phyloP scores from a whole-genome alignment of 768 basidiomycete genomes.

The Boletellus sp. region DNA sequence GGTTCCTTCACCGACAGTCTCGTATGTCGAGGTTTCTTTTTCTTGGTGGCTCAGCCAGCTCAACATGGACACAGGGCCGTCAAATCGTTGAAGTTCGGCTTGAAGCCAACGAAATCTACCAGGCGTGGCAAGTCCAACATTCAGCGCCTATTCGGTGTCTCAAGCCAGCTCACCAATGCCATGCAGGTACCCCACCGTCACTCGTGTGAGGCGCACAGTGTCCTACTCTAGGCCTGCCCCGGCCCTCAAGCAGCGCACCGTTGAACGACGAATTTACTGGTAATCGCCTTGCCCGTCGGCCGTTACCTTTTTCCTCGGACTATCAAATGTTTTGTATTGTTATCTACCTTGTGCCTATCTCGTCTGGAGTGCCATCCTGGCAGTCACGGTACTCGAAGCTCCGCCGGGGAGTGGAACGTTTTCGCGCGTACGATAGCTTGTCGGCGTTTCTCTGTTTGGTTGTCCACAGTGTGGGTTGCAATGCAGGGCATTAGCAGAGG shows the following conservation, averaged over 20 bases:
- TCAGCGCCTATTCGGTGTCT: background rate
- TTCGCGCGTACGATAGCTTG: slow-evolving; percentile 19
- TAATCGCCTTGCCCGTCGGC: slow-evolving; percentile 31
- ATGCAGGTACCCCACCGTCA: slow-evolving; percentile 70
- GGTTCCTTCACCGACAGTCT: slow-evolving; percentile 68
- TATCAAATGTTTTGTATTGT: slow-evolving; percentile 33
- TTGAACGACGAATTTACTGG: slow-evolving; percentile 78
- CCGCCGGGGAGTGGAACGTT: slow-evolving; percentile 42
- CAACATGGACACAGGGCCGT: slow-evolving; percentile 52
- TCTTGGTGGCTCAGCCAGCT: background rate
- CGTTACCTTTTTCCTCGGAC: slow-evolving; percentile 11
- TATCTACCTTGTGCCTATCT: slow-evolving; percentile 19
- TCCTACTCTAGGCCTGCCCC: slow-evolving; percentile 50
- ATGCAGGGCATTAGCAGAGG: slow-evolving; percentile 16
- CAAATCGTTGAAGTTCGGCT: slow-evolving; percentile 82
- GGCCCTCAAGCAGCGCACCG: slow-evolving; percentile 47
- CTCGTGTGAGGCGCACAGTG: slow-evolving; percentile 72
- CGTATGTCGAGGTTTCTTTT: slow-evolving; percentile 40
- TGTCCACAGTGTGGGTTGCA: slow-evolving; percentile 14
- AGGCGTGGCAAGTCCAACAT: slow-evolving; percentile 51
- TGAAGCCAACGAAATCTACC: slow-evolving; percentile 62
- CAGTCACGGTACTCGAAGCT: slow-evolving; percentile 48
- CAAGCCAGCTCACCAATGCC: slow-evolving; percentile 4
- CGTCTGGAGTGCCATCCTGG: slow-evolving; percentile 1
- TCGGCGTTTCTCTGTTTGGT: slow-evolving; percentile 8